phyloP scores from a whole-genome alignment of 768 basidiomycete species.

The Astraeus odoratus region DNA sequence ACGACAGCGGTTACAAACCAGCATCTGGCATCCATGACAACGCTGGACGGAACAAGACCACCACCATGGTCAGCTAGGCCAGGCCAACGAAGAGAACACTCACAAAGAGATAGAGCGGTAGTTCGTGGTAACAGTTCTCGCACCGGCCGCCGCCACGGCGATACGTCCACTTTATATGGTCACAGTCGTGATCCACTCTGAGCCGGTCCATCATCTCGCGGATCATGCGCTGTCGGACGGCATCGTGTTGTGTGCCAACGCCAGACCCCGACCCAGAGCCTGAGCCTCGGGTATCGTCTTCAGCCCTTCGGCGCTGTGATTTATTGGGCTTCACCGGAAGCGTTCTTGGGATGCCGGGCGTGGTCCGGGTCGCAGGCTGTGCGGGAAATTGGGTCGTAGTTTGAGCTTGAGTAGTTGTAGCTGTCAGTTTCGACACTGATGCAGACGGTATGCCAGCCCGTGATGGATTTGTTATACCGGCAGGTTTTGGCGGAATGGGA shows the following conservation, averaged over 20 bases:
- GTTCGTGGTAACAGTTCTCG: slow-evolving; percentile 35
- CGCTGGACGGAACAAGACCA: slow-evolving; percentile 14
- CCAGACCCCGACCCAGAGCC: neutral
- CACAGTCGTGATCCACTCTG: slow-evolving; percentile 49
- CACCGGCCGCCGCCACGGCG: slow-evolving; percentile 38
- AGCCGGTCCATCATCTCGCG: slow-evolving; percentile 31
- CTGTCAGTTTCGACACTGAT: neutral
- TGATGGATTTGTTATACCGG: neutral
- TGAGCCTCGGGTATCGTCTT: neutral
- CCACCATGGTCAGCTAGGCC: neutral
- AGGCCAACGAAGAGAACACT: slow-evolving; percentile 13
- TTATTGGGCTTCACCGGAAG: neutral
- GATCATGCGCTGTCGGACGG: slow-evolving; percentile 18
- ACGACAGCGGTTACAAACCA: slow-evolving; percentile 31
- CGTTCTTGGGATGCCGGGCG: neutral
- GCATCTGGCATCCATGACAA: slow-evolving; percentile 27
- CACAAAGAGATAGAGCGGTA: slow-evolving; percentile 45
- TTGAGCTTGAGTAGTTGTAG: neutral
- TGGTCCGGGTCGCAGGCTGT: neutral
- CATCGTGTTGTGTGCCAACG: neutral
- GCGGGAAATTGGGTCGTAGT: neutral
- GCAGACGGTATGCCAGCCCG: neutral
- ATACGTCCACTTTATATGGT: slow-evolving; percentile 37
- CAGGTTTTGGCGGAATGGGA: too few relatives aligned
- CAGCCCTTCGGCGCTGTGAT: slow-evolving; percentile 3